Evolutionary conservation across 768 basidiomycete species (phyloP), one percentile per base, ranked within the genome.

Genomic region (Phaffia australis): DNA sequence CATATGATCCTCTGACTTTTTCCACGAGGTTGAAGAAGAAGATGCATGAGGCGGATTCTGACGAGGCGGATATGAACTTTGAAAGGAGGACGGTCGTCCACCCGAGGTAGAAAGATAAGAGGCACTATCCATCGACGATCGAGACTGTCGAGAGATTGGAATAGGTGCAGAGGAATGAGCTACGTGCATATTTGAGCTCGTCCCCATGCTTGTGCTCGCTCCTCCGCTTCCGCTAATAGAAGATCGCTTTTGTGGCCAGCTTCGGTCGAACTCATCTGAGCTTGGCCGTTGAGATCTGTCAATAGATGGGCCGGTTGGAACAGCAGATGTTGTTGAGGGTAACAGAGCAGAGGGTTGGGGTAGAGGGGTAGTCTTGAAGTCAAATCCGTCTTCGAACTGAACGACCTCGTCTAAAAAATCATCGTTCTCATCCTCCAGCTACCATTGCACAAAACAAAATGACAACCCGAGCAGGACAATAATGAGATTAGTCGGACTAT

Each of bases 381-480:
- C 88, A 56, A 87, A 83, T 15, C 93, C 93, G 74, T 99, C 95
- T 4, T 84, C 93, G 74, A 99, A 99, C 75, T 99, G 93, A 72
- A 99, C 88, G 46, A 90, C 87, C 35, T 85, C 86, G 71, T 83
- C 86, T 30, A 93, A 78, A 72, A 91, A 93, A 72, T 91, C 87
- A 73, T 90, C 87, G 66, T 92, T 88, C 69, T 94, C 93, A 50
- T 78, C 78, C 56, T 79, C 79, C 76, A 89, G 87, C 87, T 89
- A 72, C 30, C 1, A 50, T 11, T 64, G 66, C 56, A 63, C 8
- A 42, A 63, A 72, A 57, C 65, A 50, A 49, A 52, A 72, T 21
- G 52, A 16, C 63, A 7, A 60, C 27, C 64, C 47, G 18, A 9
- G 48, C 56, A 55, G 66, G 9, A 70, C 54, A 15, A 47, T 67